A percentile compares a stretch with the other conserved stretches of the same genome.
Evolutionary conservation across 2,329 filamentous ascomycete species (phyloP).

Genomic region (Paecilomyces sp.): DNA sequence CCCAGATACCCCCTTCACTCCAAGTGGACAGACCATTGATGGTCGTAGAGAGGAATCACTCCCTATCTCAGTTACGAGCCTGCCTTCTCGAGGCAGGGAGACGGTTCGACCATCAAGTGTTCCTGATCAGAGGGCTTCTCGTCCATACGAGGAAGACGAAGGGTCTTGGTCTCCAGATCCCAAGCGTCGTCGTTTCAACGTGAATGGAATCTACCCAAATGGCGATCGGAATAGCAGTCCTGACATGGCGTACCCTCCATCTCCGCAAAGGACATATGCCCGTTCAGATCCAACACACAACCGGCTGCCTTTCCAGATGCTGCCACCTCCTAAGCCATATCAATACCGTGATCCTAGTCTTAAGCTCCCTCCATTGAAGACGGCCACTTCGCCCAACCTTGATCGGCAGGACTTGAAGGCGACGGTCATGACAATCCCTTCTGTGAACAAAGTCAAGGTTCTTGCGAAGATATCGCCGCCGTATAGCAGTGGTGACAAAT

Average conservation of each 20-base stretch:
- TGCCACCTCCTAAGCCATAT: constrained; percentile 47
- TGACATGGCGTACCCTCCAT: constrained; percentile 35
- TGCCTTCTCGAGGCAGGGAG: constrained; percentile 14
- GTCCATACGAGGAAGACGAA: constrained; percentile 22
- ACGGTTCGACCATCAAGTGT: constrained; percentile 18
- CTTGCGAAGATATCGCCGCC: constrained; percentile 70
- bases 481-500: constrained; percentile 34
- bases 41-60: constrained; percentile 25
- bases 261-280: constrained; percentile 33
- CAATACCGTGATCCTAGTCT: constrained; percentile 41
- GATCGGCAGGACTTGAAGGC: constrained; percentile 51
- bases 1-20: constrained; percentile 34
- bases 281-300: constrained; percentile 25
- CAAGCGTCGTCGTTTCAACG: constrained; percentile 58
- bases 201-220: constrained; percentile 32
- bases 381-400: constrained; percentile 21
- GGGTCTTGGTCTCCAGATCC: constrained; percentile 46
- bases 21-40: constrained; percentile 23
- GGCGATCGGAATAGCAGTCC: constrained; percentile 31
- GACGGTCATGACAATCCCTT: constrained; percentile 68
- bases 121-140: constrained; percentile 14
- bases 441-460: constrained; percentile 68
- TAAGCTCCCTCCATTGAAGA: constrained; percentile 49
- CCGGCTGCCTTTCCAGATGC: constrained; percentile 41
- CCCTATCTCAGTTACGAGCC: constrained; percentile 12